These are phyloP conservation scores for Saccharomyces mikatae DNA, from an alignment of 805 yeast species.

Conservation along the genomic window DNA sequence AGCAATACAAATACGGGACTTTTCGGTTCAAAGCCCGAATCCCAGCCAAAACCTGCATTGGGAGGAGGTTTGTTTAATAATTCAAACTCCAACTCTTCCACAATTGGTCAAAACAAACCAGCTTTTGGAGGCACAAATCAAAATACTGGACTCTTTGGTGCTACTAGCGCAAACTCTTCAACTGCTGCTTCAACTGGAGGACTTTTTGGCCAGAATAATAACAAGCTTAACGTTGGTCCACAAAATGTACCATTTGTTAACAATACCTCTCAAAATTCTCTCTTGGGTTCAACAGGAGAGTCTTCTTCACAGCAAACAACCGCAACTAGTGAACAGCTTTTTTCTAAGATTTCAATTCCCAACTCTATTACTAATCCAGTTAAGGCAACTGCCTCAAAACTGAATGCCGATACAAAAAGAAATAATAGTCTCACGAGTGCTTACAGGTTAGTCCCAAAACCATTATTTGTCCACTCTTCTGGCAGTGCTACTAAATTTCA, in stretches of 20 bases:
- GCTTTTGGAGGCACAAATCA: slow-evolving; percentile 16
- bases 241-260: background rate
- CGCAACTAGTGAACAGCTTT: slow-evolving; percentile 51
- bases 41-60: background rate
- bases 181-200: slow-evolving; percentile 24
- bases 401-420: slow-evolving; percentile 42
- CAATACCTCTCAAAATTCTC: background rate
- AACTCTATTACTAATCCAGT: slow-evolving; percentile 34
- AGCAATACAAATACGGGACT: background rate
- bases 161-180: background rate
- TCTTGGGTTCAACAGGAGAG: background rate
- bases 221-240: background rate
- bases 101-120: slow-evolving; percentile 24
- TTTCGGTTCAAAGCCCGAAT: background rate
- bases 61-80: slow-evolving; percentile 25
- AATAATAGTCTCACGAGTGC: slow-evolving; percentile 51
- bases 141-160: slow-evolving; percentile 33
- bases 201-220: slow-evolving; percentile 16
- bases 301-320: slow-evolving; percentile 26
- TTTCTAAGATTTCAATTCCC: slow-evolving; percentile 34
- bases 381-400: slow-evolving; percentile 42
- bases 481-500: background rate
- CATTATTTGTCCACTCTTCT: slow-evolving; percentile 34
- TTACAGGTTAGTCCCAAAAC: slow-evolving; percentile 56
- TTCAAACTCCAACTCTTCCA: background rate